Conservation (phyloP, 352 stramenopile genomes). For the Pythium biforme region DNA sequence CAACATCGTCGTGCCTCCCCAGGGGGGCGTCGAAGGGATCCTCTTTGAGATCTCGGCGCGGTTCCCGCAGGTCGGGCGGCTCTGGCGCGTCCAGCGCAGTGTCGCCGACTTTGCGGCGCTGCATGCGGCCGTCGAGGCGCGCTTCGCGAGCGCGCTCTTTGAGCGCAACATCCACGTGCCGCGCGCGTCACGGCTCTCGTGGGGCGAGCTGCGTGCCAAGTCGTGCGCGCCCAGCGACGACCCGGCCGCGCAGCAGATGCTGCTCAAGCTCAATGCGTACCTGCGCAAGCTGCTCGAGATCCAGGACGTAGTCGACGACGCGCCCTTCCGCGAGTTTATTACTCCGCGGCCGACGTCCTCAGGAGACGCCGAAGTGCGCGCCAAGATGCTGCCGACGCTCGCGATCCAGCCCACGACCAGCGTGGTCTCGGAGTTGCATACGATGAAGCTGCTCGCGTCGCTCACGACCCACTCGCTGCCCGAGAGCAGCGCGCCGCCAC, state of each 20-base stretch:
- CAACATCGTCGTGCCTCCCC: conserved; percentile 21
- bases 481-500: background rate
- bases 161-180: conserved; percentile 44
- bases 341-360: conserved; percentile 33
- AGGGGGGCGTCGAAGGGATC: conserved; percentile 13
- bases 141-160: conserved; percentile 29
- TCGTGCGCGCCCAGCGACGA: conserved; percentile 15
- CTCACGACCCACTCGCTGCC: conserved; percentile 1
- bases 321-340: conserved; percentile 46
- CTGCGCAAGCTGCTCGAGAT: conserved; percentile 63
- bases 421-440: conserved; percentile 15
- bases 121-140: conserved; percentile 33
- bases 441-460: conserved; percentile 16
- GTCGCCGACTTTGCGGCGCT: conserved; percentile 54
- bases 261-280: conserved; percentile 58
- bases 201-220: conserved; percentile 31
- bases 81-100: conserved; percentile 51
- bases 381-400: conserved; percentile 15
- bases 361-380: conserved; percentile 27
- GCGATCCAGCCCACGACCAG: conserved; percentile 12
- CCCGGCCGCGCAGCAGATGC: conserved; percentile 34
- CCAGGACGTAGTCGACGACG: conserved; percentile 40
- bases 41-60: conserved; percentile 63
- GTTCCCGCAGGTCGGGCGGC: conserved; percentile 37
- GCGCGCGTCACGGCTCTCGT: conserved; percentile 37